phyloP scores from a whole-genome alignment of 169 alveolate species.

The Fabrea salina region DNA sequence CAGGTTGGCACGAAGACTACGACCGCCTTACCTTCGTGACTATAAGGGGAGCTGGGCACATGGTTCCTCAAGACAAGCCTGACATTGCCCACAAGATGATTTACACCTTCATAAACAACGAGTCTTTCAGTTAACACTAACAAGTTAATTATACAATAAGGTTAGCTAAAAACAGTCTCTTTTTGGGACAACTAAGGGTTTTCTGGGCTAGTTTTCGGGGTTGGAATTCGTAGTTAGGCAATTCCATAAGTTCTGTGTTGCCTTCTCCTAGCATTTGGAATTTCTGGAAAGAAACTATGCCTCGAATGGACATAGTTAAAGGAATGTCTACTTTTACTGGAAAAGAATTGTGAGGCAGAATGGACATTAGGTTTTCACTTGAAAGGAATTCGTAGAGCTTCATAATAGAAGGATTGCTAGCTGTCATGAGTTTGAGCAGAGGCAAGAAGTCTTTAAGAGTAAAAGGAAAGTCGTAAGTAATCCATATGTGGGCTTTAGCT shows the following conservation, averaged over 20 bases:
- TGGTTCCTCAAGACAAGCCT: constrained; percentile 58
- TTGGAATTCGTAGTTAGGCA: not conserved
- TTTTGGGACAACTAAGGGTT: not conserved
- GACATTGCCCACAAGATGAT: constrained; percentile 45
- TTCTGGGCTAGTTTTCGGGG: constrained; percentile 24
- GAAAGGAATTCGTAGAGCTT: constrained; percentile 48
- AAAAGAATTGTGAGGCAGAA: constrained; percentile 46
- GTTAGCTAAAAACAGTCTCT: constrained; percentile 22
- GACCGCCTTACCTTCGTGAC: constrained; percentile 53
- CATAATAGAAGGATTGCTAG: constrained; percentile 30
- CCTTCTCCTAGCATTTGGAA: not conserved
- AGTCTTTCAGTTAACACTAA: no score
- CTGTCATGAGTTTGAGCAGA: constrained; percentile 60
- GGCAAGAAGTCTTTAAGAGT: constrained; percentile 51
- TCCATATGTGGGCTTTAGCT: constrained; percentile 71
- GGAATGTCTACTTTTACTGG: constrained; percentile 83
- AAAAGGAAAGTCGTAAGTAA: constrained; percentile 61
- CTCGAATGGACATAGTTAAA: constrained; percentile 59
- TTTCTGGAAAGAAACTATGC: constrained; percentile 66
- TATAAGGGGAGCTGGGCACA: constrained; percentile 62
- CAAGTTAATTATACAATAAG: not conserved
- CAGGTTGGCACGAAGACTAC: constrained; percentile 49
- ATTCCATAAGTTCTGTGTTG: not conserved
- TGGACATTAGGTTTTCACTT: not conserved
- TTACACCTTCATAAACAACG: constrained; percentile 33